A percentile compares a stretch with the other conserved stretches of the same genome.
phyloP scores from a whole-genome alignment of 108 stramenopile genomes.

The Skeletonema grethae region DNA sequence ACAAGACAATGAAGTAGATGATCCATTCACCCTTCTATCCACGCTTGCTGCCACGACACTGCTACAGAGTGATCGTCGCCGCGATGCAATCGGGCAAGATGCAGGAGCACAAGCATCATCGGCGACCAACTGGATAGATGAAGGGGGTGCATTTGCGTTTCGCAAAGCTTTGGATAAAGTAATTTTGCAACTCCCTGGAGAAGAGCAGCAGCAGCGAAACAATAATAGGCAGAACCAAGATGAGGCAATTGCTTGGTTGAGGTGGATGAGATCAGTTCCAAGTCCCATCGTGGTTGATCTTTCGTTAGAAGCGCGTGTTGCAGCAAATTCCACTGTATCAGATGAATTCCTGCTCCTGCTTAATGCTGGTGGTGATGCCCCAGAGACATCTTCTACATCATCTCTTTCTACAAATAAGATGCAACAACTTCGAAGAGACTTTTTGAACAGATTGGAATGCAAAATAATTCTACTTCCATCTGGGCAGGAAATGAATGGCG shows the following conservation, averaged over 20 bases:
- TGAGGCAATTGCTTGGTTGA: conserved; percentile 57
- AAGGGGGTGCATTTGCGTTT: conserved; percentile 59
- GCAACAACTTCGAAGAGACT: conserved; percentile 42
- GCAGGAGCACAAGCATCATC: conserved; percentile 41
- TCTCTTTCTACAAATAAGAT: conserved; percentile 12
- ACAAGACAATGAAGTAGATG: background rate
- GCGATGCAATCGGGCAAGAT: conserved; percentile 57
- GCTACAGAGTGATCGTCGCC: conserved; percentile 63
- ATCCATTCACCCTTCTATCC: conserved; percentile 58
- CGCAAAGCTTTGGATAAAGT: conserved; percentile 57
- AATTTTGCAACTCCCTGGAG: conserved; percentile 12
- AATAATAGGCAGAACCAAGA: conserved; percentile 34
- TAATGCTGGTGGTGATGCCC: conserved; percentile 14
- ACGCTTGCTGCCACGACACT: conserved; percentile 56
- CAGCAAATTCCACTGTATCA: conserved; percentile 47
- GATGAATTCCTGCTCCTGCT: conserved; percentile 29
- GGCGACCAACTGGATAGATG: conserved; percentile 82
- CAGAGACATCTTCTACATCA: conserved; percentile 11
- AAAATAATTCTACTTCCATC: conserved; percentile 67
- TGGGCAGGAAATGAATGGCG: conserved; percentile 43
- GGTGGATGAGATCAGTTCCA: conserved; percentile 71
- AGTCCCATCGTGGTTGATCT: conserved; percentile 61
- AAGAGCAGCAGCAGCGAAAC: background rate
- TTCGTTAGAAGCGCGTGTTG: conserved; percentile 46
- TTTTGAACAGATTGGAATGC: conserved; percentile 57